Conservation (phyloP, 1,139 yeast species). For the Diutina sp. region DNA sequence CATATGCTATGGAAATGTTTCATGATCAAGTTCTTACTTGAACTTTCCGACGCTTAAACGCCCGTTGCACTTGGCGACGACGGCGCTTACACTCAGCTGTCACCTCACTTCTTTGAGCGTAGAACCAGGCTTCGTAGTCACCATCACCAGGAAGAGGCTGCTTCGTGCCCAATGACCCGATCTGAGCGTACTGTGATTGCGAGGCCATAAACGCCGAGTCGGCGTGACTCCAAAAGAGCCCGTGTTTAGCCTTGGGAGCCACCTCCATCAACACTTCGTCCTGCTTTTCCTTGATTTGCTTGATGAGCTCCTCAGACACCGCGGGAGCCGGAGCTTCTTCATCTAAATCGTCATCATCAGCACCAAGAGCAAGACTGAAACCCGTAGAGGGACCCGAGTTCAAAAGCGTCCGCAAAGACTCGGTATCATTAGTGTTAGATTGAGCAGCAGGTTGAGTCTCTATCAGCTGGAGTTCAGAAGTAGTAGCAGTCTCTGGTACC, state of each 20-base stretch:
- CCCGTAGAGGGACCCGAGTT: slow-evolving; percentile 5
- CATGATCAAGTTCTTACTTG: not conserved
- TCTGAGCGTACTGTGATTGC: slow-evolving; percentile 63
- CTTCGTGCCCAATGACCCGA: slow-evolving; percentile 21
- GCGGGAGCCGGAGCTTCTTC: slow-evolving; percentile 12
- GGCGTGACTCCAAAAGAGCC: slow-evolving; percentile 70
- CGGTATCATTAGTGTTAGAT: not conserved
- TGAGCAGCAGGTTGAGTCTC: too few species aligned
- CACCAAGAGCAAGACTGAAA: slow-evolving; percentile 21
- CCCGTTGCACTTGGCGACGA: slow-evolving; percentile 60
- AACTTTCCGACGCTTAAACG: slow-evolving; percentile 26
- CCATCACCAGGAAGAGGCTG: slow-evolving; percentile 22
- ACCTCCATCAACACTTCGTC: slow-evolving; percentile 9
- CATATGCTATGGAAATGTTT: too few species aligned
- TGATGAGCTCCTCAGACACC: slow-evolving; percentile 11
- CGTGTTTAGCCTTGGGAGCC: slow-evolving; percentile 13
- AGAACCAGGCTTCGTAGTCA: slow-evolving; percentile 66
- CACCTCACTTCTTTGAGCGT: slow-evolving; percentile 73
- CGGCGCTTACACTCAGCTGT: slow-evolving; percentile 65
- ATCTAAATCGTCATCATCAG: slow-evolving; percentile 19
- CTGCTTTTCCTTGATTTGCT: slow-evolving; percentile 20
- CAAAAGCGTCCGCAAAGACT: not conserved
- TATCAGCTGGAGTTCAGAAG: not conserved
- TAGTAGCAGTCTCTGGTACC: not conserved
- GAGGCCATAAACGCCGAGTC: slow-evolving; percentile 80